Evolutionary conservation across 2,329 filamentous ascomycete genomes (phyloP).

Genomic region (Verticillium dahliae): DNA sequence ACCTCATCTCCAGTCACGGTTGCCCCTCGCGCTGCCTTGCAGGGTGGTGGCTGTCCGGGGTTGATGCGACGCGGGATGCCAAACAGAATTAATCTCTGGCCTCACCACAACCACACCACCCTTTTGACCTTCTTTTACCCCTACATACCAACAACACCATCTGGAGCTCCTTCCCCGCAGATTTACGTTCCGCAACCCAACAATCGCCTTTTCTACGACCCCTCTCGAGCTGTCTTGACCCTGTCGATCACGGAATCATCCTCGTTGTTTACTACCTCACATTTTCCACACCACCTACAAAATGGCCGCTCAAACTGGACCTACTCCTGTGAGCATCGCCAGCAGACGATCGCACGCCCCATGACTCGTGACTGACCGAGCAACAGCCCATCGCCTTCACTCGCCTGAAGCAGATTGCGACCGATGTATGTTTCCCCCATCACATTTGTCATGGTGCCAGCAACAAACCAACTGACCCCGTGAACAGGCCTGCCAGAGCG

Average conservation of each 20-base stretch:
- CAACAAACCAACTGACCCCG: background rate
- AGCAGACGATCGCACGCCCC: background rate
- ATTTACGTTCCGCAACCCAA: background rate
- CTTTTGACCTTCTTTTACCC: background rate
- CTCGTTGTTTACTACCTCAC: background rate
- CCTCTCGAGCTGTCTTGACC: background rate
- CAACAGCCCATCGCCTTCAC: constrained; percentile 68
- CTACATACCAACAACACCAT: background rate
- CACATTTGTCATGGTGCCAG: background rate
- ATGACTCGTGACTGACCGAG: background rate
- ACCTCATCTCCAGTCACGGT: constrained; percentile 1
- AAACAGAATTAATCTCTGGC: background rate
- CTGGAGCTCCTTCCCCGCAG: background rate
- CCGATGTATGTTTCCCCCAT: constrained; percentile 55
- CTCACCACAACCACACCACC: background rate
- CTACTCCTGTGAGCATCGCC: background rate
- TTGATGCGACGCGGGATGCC: constrained; percentile 1
- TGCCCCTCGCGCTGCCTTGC: constrained; percentile 1
- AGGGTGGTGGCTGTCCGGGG: background rate
- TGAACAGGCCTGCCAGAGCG: constrained; percentile 70
- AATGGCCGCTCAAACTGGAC: constrained; percentile 1
- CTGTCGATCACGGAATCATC: background rate
- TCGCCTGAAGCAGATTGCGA: constrained; percentile 78
- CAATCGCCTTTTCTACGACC: background rate
- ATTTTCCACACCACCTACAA: background rate